Evolutionary conservation across 805 yeast species (phyloP).

Genomic region (Candida piceae): DNA sequence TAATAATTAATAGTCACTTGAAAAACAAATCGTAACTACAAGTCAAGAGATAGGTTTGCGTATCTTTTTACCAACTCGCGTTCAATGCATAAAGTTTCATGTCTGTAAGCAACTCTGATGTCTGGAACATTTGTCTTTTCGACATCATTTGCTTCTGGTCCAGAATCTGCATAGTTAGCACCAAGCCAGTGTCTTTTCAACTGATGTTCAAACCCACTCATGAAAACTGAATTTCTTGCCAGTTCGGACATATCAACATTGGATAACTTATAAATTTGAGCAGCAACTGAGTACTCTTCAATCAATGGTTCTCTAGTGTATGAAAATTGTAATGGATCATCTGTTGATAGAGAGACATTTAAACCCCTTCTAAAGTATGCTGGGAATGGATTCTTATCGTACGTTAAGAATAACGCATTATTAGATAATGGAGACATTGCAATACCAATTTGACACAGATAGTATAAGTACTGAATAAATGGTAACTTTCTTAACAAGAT

Average conservation of each 20-base stretch:
- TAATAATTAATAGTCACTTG: background rate
- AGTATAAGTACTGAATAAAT: conserved; percentile 87
- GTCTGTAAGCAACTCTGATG: conserved; percentile 77
- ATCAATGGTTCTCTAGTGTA: conserved; percentile 96
- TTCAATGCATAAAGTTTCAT: conserved; percentile 71
- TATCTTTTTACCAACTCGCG: conserved; percentile 63
- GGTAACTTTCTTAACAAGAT: conserved; percentile 90
- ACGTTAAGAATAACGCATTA: conserved; percentile 91
- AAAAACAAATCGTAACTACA: background rate
- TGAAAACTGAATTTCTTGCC: conserved; percentile 87
- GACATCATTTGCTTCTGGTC: conserved; percentile 79
- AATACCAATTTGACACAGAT: conserved; percentile 90
- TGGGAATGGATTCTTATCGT: conserved; percentile 95
- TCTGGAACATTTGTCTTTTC: conserved; percentile 95
- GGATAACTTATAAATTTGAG: conserved; percentile 91
- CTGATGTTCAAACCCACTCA: conserved; percentile 88
- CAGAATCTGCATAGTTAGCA: conserved; percentile 47
- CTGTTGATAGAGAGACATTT: conserved; percentile 91
- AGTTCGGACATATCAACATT: conserved; percentile 97
- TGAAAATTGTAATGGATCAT: conserved; percentile 96
- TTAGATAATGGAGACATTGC: conserved; percentile 99
- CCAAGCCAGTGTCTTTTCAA: conserved; percentile 95
- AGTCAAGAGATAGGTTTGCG: conserved; percentile 22
- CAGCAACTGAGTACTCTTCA: conserved; percentile 97
- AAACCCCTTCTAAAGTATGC: conserved; percentile 88